Base-by-base conservation (phyloP, 768 basidiomycete species). In the Leccinellum rugosiceps region DNA sequence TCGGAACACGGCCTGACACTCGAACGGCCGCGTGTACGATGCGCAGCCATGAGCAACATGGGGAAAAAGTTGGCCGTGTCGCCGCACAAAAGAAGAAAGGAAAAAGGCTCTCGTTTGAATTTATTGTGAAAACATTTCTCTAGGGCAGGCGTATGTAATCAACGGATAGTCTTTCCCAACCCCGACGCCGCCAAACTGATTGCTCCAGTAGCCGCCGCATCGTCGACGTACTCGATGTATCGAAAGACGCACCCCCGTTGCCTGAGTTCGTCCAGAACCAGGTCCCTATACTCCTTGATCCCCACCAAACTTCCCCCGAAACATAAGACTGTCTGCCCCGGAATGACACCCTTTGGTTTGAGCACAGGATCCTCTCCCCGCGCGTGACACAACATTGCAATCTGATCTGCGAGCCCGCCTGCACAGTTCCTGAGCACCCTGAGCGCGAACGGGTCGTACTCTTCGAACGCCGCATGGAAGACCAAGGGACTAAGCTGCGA, bases 1-100 rank as follows among this genome's bases (percentile, higher is more conserved):
- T 91, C 88, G 80, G 77, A 77, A 78, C 90, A 87, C 87, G 80
- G 79, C 86, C 78, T 90, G 90, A 92, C 90, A 90, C 90, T 92
- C 90, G 71, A 90, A 91, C 88, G 72, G 78, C 86, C 80, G 83
- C 86, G 78, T 88, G 69, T 66, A 74, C 3, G 63, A 62, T 72
- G 76, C 72, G 79, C 85, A 76, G 82, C 79, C 78, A 88, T 86
- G 90, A 92, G 90, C 90, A 92, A 92, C 90, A 88, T 83, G 83
- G 89, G 90, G 86, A 28, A 87, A 88, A 75, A 68, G 71, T 63
- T 81, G 80, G 83, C 83, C 85, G 86, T 84, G 90, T 78, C 77
- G 90, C 90, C 90, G 90, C 90, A 92, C 90, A 78, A 76, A 74
- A 67, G 72, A 68, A 58, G 62, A 41, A 49, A 34, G 8, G 23